Conservation (phyloP, 305 asterid species). For the Fraxinus xanthoxyloides region DNA sequence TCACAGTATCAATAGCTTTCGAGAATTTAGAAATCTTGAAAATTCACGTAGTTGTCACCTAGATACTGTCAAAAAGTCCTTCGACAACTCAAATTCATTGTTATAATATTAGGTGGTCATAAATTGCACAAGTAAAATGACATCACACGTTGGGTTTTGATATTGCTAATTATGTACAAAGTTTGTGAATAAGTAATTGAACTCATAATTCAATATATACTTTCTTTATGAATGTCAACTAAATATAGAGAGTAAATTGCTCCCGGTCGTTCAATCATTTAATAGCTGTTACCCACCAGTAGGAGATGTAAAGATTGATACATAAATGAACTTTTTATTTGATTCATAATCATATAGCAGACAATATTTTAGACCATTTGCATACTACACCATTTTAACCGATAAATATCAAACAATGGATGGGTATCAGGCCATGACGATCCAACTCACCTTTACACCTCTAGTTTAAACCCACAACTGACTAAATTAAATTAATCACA, state of each 20-base stretch:
- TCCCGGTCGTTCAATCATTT: background rate
- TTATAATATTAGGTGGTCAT: background rate
- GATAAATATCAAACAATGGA: background rate
- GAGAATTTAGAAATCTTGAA: background rate
- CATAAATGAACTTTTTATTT: background rate
- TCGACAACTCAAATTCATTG: background rate
- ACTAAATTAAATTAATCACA: background rate
- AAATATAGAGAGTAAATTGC: too few species aligned
- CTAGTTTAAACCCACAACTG: background rate
- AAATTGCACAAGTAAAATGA: background rate
- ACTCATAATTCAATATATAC: background rate
- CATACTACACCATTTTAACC: background rate
- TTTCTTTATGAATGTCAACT: background rate
- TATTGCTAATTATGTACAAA: background rate
- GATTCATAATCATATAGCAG: background rate
- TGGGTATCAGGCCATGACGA: background rate
- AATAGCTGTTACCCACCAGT: background rate
- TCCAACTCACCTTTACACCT: background rate
- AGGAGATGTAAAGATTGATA: background rate
- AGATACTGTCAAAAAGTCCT: background rate
- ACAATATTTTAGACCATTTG: background rate
- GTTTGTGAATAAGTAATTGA: background rate
- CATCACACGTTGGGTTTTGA: background rate
- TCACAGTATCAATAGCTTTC: background rate
- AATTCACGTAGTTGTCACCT: background rate